A percentile compares a stretch with the other conserved stretches of the same genome.
Evolutionary conservation across 2,329 filamentous ascomycete species (phyloP).

Genomic region (Beauveria medogensis): DNA sequence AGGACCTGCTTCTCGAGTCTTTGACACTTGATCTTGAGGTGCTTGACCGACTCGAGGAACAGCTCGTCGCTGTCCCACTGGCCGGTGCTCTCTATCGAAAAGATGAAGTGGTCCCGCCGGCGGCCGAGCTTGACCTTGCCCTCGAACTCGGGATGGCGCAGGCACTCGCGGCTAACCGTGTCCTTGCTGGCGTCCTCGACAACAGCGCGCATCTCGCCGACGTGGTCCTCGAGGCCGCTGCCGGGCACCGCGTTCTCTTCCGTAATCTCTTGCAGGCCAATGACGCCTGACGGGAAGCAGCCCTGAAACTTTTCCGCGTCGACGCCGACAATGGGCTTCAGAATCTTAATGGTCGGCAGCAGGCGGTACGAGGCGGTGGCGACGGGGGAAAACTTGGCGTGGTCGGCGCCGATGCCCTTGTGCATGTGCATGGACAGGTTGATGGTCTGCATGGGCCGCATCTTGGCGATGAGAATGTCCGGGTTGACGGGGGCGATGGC

Average conservation of each 20-base stretch:
- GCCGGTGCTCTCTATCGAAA: slow-evolving; percentile 86
- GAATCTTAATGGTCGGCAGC: slow-evolving; percentile 79
- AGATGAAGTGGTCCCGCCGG: slow-evolving; percentile 93
- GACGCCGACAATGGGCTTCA: slow-evolving; percentile 70
- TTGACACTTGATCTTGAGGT: slow-evolving; percentile 78
- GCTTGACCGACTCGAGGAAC: slow-evolving; percentile 80
- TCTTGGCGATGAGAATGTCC: slow-evolving; percentile 87
- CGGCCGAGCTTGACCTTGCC: slow-evolving; percentile 91
- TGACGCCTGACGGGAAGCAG: slow-evolving; percentile 87
- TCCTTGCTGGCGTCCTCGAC: slow-evolving; percentile 86
- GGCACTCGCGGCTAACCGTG: slow-evolving; percentile 85
- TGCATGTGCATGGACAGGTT: slow-evolving; percentile 85
- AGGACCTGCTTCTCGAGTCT: slow-evolving; percentile 63
- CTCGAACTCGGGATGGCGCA: slow-evolving; percentile 88
- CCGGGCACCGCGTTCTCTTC: slow-evolving; percentile 53
- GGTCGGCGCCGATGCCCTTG: slow-evolving; percentile 88
- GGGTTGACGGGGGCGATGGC: slow-evolving; percentile 75
- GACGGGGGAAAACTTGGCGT: slow-evolving; percentile 95
- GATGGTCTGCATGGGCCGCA: slow-evolving; percentile 84
- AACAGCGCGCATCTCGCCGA: slow-evolving; percentile 79
- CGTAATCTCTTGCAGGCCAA: slow-evolving; percentile 67
- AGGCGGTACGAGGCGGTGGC: slow-evolving; percentile 91
- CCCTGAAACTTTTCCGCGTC: slow-evolving; percentile 84
- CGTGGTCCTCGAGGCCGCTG: slow-evolving; percentile 63
- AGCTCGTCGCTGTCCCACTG: slow-evolving; percentile 92